Evolutionary conservation across 768 basidiomycete genomes (phyloP), one percentile per base, ranked within the genome.

Genomic region (Suillus sp.): DNA sequence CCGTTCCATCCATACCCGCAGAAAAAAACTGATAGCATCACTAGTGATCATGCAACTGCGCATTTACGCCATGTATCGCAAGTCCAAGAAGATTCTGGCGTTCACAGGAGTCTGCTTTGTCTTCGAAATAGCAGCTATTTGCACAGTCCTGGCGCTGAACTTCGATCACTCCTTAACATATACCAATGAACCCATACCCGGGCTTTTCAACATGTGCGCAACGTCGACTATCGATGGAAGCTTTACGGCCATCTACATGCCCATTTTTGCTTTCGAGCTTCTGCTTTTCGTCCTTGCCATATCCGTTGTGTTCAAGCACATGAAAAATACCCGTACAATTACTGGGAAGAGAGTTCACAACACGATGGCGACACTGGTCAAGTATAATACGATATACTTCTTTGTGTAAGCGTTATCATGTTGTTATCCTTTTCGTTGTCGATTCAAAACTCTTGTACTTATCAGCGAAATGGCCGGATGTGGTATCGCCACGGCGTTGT

Each of bases 21-120:
- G 57, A 32, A 30, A 40, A 25, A 20, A 43, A n/a, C 56, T 35
- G 14, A 58, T 25, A 48, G 13, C 16, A 13, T 48, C 32, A n/a
- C n/a, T 55, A 62, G 61, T 7, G 18, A 62, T 63, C 22, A 64
- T 64, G 62, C 60, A 63, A 53, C 61, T 64, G 11, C 63, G 63
- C 2, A 62, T 64, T 30, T 64, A 53, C 37, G 63, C 63, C 18
- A 48, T 64, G 63, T 64, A 64, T 22, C 48, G 61, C 40, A 62
- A 64, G 42, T 64, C 63, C 5, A 54, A 54, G 38, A 64, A 56
- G 18, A 25, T 64, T 48, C 40, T 62, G 8, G 22, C 27, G 20
- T 34, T 47, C 34, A 63, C 62, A 4, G 59, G 25, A 38, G 13
- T 43, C 3, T 48, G 13, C 60, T 64, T 64, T 45, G 9, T 32